Evolutionary conservation across 495 filamentous ascomycete species (phyloP).

Genomic region (Durotheca rogersii): DNA sequence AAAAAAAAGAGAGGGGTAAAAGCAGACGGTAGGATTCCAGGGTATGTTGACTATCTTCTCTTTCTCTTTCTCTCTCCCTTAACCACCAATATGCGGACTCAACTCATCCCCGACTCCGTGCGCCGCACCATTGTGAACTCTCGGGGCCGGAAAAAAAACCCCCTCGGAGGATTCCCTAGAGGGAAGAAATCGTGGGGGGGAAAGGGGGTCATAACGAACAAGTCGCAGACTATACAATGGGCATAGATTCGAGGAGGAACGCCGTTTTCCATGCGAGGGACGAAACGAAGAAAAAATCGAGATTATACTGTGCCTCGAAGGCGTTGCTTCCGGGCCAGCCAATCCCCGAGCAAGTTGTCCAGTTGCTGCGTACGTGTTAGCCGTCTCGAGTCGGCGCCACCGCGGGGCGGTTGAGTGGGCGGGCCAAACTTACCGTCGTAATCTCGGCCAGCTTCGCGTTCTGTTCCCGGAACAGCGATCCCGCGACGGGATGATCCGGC

Average conservation of each 20-base stretch:
- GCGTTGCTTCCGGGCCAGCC: constrained; percentile 67
- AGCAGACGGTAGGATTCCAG: constrained; percentile 6
- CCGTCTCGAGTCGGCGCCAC: constrained; percentile 8
- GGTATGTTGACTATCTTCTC: background rate
- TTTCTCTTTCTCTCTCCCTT: background rate
- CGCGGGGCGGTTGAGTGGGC: background rate
- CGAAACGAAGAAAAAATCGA: background rate
- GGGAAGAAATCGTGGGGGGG: too few species aligned
- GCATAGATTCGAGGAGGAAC: constrained; percentile 15
- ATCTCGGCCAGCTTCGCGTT: constrained; percentile 80
- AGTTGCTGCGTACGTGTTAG: constrained; percentile 55
- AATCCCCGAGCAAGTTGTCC: constrained; percentile 82
- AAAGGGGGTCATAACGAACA: constrained; percentile 10
- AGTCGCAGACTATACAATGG: constrained; percentile 30
- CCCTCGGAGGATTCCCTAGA: constrained; percentile 4
- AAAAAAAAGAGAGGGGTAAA: constrained; percentile 3
- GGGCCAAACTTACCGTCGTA: constrained; percentile 63
- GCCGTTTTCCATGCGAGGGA: constrained; percentile 22
- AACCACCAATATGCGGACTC: background rate
- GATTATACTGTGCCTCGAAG: constrained; percentile 45
- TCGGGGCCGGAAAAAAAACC: background rate
- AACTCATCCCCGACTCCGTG: constrained; percentile 11
- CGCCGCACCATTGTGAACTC: constrained; percentile 16
- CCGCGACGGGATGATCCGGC: constrained; percentile 80
- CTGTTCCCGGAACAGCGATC: constrained; percentile 78